Base-by-base conservation (phyloP, 129 eudicot genomes). In the Chrysanthemum lavandulifolium region DNA sequence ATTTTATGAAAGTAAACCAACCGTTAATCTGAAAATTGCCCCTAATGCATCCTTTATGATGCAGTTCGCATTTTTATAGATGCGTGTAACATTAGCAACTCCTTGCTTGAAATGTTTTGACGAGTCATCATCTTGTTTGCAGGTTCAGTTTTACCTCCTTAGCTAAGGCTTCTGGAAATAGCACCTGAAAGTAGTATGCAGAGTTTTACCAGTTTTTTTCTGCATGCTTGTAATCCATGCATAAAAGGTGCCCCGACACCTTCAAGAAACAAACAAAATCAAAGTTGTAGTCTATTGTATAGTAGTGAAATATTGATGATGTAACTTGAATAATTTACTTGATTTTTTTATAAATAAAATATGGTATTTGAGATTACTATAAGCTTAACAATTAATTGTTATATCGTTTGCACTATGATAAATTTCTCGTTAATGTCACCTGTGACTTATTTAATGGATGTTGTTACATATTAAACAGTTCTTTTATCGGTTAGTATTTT, bases 81-180 rank as follows among this genome's bases (percentile, higher is more conserved):
- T 29, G 31, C 0, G 31, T 29, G 16, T 54, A 11, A 53, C 14
- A 31, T 33, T 10, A 70, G 31, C 13, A 13, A 12, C 21, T 3
- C 14, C 45, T 19, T 47, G 12, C 47, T 33, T 33, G 54, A 10
- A 12, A 43, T 45, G 56, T 33, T 49, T 11, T 16, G 15, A 53
- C 21, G 3, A 13, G 2, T 14, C 0, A 6, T 55, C 45, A 18
- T 65, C n/a, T 63, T 62, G 56, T 56, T 80, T 79, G 21, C 89
- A 89, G 96, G 86, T 81, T 89, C 31, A 89, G 78, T 71, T 88
- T 91, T 73, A 88, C 92, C 31, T 85, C 97, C 18, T 63, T 91
- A 75, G 86, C 88, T 6, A 91, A 91, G 84, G 92, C 95, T 21
- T 69, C 95, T 4, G 89, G 97, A 55, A 88, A 78, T 58, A 81